Conservation (phyloP, 179 eudicot species). For the Heliamphora pulchella region DNA sequence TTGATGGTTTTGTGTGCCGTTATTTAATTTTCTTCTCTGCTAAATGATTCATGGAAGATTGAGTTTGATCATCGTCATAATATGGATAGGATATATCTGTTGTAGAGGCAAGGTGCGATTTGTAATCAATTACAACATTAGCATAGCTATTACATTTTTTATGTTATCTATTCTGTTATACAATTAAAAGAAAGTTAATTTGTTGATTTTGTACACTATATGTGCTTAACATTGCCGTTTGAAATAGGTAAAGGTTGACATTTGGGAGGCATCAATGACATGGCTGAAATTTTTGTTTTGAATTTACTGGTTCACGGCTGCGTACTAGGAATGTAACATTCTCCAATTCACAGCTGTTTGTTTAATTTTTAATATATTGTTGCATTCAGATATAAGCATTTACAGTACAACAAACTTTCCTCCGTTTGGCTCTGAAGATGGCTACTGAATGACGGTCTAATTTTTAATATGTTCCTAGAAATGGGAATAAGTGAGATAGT, state of each 20-base stretch:
- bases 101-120: constrained; percentile 12
- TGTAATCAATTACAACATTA: not conserved
- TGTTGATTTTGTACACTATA: not conserved
- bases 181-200: not conserved
- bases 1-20: constrained; percentile 1
- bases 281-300: not conserved
- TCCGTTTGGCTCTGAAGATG: too few species aligned
- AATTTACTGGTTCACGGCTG: not conserved
- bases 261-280: not conserved
- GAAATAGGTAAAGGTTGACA: not conserved
- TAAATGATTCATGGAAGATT: not conserved
- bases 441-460: too few species aligned
- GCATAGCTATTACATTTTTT: not conserved
- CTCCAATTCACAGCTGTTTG: too few species aligned
- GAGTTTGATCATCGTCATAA: not conserved
- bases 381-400: too few species aligned
- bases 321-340: too few species aligned
- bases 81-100: not conserved
- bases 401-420: too few species aligned
- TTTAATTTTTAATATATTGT: too few species aligned
- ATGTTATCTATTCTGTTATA: not conserved
- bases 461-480: too few species aligned
- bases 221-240: not conserved
- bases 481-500: too few species aligned
- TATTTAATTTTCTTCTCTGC: not conserved